Percentiles rank a stretch among this genome's conserved stretches.
Conservation (phyloP, 2,329 filamentous ascomycete genomes). For the Aureobasidium sp. region DNA sequence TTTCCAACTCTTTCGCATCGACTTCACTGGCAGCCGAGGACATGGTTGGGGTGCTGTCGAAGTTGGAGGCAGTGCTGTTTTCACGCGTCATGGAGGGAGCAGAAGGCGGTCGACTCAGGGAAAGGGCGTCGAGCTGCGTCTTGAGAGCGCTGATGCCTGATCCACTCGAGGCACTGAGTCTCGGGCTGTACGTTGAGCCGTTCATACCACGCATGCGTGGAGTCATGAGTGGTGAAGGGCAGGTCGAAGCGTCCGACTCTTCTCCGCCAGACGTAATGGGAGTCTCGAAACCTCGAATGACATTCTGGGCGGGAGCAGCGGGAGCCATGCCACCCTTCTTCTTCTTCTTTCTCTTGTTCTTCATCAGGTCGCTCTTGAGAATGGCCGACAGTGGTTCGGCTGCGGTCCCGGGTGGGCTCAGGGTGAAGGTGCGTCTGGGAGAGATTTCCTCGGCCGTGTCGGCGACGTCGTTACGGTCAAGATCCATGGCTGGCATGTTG, state of each 20-base stretch:
- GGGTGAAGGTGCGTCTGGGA: slow-evolving; percentile 22
- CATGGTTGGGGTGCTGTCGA: slow-evolving; percentile 45
- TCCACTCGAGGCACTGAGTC: slow-evolving; percentile 29
- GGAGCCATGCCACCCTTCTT: slow-evolving; percentile 30
- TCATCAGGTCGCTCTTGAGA: slow-evolving; percentile 30
- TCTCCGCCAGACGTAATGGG: slow-evolving; percentile 48
- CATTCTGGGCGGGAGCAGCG: slow-evolving; percentile 32
- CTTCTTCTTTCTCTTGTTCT: slow-evolving; percentile 34
- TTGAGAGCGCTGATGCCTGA: slow-evolving; percentile 74
- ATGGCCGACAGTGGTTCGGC: slow-evolving; percentile 24
- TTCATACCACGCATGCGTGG: slow-evolving; percentile 36
- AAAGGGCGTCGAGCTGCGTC: slow-evolving; percentile 71
- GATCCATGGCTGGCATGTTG: slow-evolving; percentile 31
- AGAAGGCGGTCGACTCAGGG: slow-evolving; percentile 53
- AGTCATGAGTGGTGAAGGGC: slow-evolving; percentile 29
- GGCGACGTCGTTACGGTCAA: slow-evolving; percentile 22
- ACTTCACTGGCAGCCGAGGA: slow-evolving; percentile 54
- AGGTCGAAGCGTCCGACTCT: slow-evolving; percentile 45
- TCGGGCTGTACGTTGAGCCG: slow-evolving; percentile 47
- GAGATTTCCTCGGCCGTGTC: slow-evolving; percentile 29
- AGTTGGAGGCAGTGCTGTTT: slow-evolving; percentile 27
- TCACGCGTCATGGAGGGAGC: slow-evolving; percentile 40
- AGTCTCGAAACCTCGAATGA: slow-evolving; percentile 45
- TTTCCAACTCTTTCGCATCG: slow-evolving; percentile 66
- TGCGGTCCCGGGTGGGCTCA: slow-evolving; percentile 19